phyloP scores from a whole-genome alignment of 371 early-diverging fungal species.

The Hamiltosporidium tvaerminnensis region DNA sequence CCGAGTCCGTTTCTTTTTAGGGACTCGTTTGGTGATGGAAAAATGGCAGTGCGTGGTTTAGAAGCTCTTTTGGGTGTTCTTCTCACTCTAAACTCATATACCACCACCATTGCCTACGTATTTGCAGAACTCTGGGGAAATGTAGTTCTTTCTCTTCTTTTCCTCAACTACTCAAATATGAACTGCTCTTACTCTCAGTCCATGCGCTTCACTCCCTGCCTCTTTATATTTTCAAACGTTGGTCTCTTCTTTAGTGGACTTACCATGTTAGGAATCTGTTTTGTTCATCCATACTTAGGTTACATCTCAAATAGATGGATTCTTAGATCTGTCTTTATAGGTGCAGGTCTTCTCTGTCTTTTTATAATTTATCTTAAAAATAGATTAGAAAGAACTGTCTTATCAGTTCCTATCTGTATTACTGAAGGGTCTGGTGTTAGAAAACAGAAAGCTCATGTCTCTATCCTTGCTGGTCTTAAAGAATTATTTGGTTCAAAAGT shows the following conservation, averaged over 20 bases:
- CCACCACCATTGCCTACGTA: conserved; percentile 49
- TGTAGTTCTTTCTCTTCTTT: conserved; percentile 49
- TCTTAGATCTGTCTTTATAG: conserved; percentile 22
- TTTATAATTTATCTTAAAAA: conserved; percentile 24
- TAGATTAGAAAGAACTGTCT: conserved; percentile 34
- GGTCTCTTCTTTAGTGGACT: conserved; percentile 40
- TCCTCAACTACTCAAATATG: conserved; percentile 51
- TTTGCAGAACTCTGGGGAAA: conserved; percentile 54
- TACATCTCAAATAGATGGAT: conserved; percentile 22
- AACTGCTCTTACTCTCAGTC: conserved; percentile 49
- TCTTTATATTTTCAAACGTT: conserved; percentile 49
- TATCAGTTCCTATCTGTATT: conserved; percentile 39
- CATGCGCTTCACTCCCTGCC: conserved; percentile 48
- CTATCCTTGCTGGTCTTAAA: conserved; percentile 42
- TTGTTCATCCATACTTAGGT: conserved; percentile 13
- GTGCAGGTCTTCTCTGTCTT: conserved; percentile 25
- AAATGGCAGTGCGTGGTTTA: conserved; percentile 29
- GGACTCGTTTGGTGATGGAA: conserved; percentile 44
- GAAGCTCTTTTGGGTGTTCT: conserved; percentile 32
- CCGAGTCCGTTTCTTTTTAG: conserved; percentile 27
- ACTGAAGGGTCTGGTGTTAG: conserved; percentile 11
- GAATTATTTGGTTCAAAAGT: conserved; percentile 43
- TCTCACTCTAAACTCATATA: conserved; percentile 46
- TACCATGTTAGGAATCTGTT: conserved; percentile 17
- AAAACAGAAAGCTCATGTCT: conserved; percentile 41